These are phyloP conservation scores for Amanita exitialis DNA, from an alignment of 768 basidiomycete species.

Conservation along the genomic window DNA sequence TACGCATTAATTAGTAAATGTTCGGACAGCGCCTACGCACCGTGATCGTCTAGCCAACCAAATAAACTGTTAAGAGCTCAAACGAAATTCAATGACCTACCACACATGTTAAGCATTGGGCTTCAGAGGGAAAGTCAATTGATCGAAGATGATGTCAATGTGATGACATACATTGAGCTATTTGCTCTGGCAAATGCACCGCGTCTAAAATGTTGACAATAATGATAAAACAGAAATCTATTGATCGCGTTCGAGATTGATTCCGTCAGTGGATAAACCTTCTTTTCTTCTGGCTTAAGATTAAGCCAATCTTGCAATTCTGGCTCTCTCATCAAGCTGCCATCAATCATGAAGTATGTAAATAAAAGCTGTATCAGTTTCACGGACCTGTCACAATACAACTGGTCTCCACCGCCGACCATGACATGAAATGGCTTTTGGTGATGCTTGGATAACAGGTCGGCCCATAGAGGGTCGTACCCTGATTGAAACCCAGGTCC, in stretches of 20 bases:
- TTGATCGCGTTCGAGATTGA: conserved; percentile 75
- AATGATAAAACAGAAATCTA: conserved; percentile 85
- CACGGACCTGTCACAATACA: conserved; percentile 74
- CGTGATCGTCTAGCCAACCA: conserved; percentile 62
- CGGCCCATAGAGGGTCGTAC: conserved; percentile 90
- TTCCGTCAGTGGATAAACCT: conserved; percentile 46
- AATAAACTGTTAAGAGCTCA: not conserved
- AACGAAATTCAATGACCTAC: conserved; percentile 25
- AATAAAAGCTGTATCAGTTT: not conserved
- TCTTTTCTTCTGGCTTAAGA: conserved; percentile 49
- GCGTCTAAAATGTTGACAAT: conserved; percentile 76
- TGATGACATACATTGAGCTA: conserved; percentile 65
- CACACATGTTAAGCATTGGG: conserved; percentile 84
- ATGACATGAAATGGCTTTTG: conserved; percentile 81
- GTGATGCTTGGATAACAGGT: conserved; percentile 77
- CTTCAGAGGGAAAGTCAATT: conserved; percentile 21
- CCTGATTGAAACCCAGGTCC: conserved; percentile 73
- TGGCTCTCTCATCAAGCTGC: conserved; percentile 73
- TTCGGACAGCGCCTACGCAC: conserved; percentile 27
- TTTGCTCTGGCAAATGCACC: conserved; percentile 91
- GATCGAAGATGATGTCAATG: conserved; percentile 3
- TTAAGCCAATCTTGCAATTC: conserved; percentile 84
- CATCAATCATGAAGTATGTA: not conserved
- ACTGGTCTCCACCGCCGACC: conserved; percentile 89
- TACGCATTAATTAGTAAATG: not conserved